phyloP scores from a whole-genome alignment of 768 basidiomycete genomes.

The Boletus eberwhitei region DNA sequence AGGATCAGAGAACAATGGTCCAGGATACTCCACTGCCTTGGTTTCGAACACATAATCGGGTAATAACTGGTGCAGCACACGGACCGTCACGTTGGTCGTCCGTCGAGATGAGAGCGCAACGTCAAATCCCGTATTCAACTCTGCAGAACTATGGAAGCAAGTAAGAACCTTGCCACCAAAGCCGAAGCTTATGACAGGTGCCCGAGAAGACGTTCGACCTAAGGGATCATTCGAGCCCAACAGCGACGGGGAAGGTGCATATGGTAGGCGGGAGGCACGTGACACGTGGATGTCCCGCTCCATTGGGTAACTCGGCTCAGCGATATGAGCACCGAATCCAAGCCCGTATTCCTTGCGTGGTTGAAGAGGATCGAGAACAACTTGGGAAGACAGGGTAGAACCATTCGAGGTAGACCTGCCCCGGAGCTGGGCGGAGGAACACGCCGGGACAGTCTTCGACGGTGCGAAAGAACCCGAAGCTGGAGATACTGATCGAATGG shows the following conservation, averaged over 20 bases:
- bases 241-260: constrained; percentile 83
- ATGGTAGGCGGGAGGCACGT: constrained; percentile 47
- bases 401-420: constrained; percentile 46
- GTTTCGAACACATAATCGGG: constrained; percentile 60
- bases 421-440: constrained; percentile 23
- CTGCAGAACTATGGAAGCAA: constrained; percentile 75
- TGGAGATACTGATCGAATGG: constrained; percentile 23
- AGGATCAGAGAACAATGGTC: constrained; percentile 80
- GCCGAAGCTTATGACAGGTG: constrained; percentile 85
- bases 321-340: constrained; percentile 15
- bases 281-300: constrained; percentile 30
- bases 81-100: constrained; percentile 66
- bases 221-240: constrained; percentile 81
- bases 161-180: constrained; percentile 90
- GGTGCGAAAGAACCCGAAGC: constrained; percentile 39
- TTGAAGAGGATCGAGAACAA: constrained; percentile 10
- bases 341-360: constrained; percentile 31
- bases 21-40: constrained; percentile 67
- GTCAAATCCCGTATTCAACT: constrained; percentile 71
- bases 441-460: constrained; percentile 19
- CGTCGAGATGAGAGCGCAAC: constrained; percentile 70
- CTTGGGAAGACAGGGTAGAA: constrained; percentile 38
- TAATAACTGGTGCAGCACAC: constrained; percentile 63
- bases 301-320: constrained; percentile 17
- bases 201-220: constrained; percentile 64